phyloP scores from a whole-genome alignment of 805 yeast genomes.

The Schwanniomyces vanrijiae region DNA sequence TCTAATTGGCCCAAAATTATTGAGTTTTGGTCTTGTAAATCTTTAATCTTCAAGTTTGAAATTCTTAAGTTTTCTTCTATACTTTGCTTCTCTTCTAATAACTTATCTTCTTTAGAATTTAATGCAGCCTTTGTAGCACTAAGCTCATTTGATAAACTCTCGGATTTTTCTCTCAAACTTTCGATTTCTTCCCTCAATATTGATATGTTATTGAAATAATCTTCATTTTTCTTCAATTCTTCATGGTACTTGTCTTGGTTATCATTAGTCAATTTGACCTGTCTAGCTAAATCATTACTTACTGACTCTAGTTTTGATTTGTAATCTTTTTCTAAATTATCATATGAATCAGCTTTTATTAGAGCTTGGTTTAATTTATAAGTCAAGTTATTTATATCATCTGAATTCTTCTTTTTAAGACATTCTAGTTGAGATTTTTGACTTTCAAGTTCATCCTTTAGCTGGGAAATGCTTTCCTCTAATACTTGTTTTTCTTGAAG shows the following conservation, averaged over 20 bases:
- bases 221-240: slow-evolving; percentile 56
- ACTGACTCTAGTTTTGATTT: slow-evolving; percentile 28
- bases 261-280: slow-evolving; percentile 45
- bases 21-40: slow-evolving; percentile 65
- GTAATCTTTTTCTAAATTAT: slow-evolving; percentile 30
- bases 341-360: slow-evolving; percentile 34
- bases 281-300: slow-evolving; percentile 35
- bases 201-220: slow-evolving; percentile 37
- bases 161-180: slow-evolving; percentile 12
- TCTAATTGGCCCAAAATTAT: slow-evolving; percentile 71
- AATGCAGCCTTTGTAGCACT: slow-evolving; percentile 10
- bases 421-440: slow-evolving; percentile 22
- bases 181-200: slow-evolving; percentile 17
- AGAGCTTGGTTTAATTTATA: slow-evolving; percentile 19
- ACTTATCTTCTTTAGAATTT: slow-evolving; percentile 15
- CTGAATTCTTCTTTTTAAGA: slow-evolving; percentile 15
- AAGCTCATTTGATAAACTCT: slow-evolving; percentile 10
- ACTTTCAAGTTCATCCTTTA: slow-evolving; percentile 20
- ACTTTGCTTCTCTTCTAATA: slow-evolving; percentile 20
- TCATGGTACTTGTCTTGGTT: slow-evolving; percentile 55
- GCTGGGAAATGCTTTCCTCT: slow-evolving; percentile 15
- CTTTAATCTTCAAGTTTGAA: slow-evolving; percentile 48
- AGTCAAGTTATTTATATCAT: slow-evolving; percentile 27
- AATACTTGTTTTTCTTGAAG: slow-evolving; percentile 23
- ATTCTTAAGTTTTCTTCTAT: slow-evolving; percentile 38